Evolutionary conservation across 2,329 filamentous ascomycete genomes (phyloP), one percentile per base, ranked within the genome.

Genomic region (Pseudogymnoascus sp.): DNA sequence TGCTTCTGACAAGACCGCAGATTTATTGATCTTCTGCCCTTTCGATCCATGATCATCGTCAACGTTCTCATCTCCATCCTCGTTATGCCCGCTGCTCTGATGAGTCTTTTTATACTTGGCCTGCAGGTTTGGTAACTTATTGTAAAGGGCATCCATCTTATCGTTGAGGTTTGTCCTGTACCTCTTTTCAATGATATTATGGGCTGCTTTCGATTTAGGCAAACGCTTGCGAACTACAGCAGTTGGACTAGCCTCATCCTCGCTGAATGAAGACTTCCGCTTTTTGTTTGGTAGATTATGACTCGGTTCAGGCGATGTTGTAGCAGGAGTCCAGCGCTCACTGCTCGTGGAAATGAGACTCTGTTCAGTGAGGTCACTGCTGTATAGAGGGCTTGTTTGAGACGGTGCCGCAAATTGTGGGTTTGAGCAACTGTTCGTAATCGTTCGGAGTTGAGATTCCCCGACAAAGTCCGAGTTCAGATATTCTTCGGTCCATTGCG

Each of bases 1-100:
- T 2, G 92, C 92, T 73, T 97, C 97, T 65, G 90, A 92, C 41
- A 97, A 76, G 57, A 97, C 81, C 81, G 19, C 30, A 4, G 39
- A 13, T 45, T 56, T 39, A 39, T 39, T 39, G 18, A 39, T 39
- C 18, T 39, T 39, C 18, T 39, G 38, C 38, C 18, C 18, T 21
- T 39, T 39, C 38, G 38, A 13, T 39, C 38, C 38, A 39, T 19
- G 38, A 21, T 39, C 18, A 39, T 39, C 7, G 38, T 7, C 6
- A 4, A 39, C 13, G 38, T 39, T 39, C 18, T 39, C 38, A 39
- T 39, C 9, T 39, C 21, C 38, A 21, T 21, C 38, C 38, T 39
- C 38, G 38, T 39, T 39, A 39, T 39, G 38, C 10, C 38, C 38
- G 18, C 38, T 39, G 18, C 38, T 4, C 38, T 12, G 38, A 39